Evolutionary conservation across 306 rosid species (phyloP).

Genomic region (Delonix regia): DNA sequence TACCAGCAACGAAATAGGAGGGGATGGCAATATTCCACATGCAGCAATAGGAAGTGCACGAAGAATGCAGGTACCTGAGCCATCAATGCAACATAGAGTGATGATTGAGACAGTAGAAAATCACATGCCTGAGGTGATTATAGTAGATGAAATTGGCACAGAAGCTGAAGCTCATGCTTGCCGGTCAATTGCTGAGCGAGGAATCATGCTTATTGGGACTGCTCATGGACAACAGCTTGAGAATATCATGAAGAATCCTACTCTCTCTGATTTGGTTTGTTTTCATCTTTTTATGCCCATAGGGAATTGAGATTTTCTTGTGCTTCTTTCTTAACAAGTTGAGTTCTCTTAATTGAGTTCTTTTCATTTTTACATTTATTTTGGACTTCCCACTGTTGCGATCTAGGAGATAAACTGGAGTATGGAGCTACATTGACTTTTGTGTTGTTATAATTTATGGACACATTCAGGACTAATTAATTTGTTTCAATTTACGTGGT

Average conservation of each 20-base stretch:
- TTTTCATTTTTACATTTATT: background rate
- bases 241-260: constrained; percentile 64
- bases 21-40: constrained; percentile 78
- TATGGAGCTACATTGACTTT: constrained; percentile 25
- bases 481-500: constrained; percentile 6
- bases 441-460: constrained; percentile 14
- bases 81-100: constrained; percentile 70
- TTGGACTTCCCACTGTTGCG: constrained; percentile 18
- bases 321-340: constrained; percentile 20
- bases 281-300: constrained; percentile 36
- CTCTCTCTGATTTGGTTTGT: constrained; percentile 70
- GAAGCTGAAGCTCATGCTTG: constrained; percentile 75
- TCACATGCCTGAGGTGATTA: constrained; percentile 79
- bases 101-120: constrained; percentile 82
- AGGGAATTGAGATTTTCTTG: background rate
- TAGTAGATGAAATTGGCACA: constrained; percentile 79
- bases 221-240: constrained; percentile 70
- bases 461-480: background rate
- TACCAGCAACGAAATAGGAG: constrained; percentile 81
- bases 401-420: constrained; percentile 14
- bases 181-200: constrained; percentile 70
- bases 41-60: constrained; percentile 72
- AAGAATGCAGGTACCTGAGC: constrained; percentile 72
- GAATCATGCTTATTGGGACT: constrained; percentile 77
- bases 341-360: constrained; percentile 11